These are phyloP conservation scores for Saccharomycopsis capsularis DNA, from an alignment of 805 yeast species.

Conservation along the genomic window DNA sequence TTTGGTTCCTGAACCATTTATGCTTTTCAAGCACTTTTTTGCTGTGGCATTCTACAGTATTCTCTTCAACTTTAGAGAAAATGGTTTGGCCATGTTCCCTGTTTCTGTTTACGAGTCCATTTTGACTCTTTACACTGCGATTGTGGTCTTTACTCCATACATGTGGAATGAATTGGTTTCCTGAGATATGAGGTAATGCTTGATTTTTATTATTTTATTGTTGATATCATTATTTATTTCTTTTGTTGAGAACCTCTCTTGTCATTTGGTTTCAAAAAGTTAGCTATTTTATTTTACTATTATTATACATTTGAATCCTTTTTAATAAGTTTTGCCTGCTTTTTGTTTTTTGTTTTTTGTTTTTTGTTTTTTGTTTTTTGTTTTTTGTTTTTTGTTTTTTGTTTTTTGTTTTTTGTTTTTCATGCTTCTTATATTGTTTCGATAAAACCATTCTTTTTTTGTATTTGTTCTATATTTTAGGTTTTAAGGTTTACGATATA, in stretches of 20 bases:
- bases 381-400: too few species aligned
- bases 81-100: slow-evolving; percentile 64
- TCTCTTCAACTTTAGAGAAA: slow-evolving; percentile 53
- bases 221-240: not conserved
- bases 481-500: too few species aligned
- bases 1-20: slow-evolving; percentile 63
- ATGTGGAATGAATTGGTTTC: slow-evolving; percentile 45
- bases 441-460: too few species aligned
- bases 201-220: too few species aligned
- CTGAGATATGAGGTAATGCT: too few species aligned
- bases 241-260: not conserved
- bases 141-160: slow-evolving; percentile 73
- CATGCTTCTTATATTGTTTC: not conserved
- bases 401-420: not conserved
- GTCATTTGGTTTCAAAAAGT: not conserved
- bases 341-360: not conserved
- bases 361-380: too few species aligned
- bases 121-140: slow-evolving; percentile 65
- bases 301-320: not conserved
- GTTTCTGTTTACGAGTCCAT: slow-evolving; percentile 64
- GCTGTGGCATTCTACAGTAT: slow-evolving; percentile 84
- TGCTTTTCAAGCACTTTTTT: slow-evolving; percentile 79
- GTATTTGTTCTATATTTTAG: too few species aligned
- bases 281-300: too few species aligned
- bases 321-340: not conserved